These are phyloP conservation scores for Botrytis hyacinthi DNA, from an alignment of 2,329 filamentous ascomycete species.

Conservation along the genomic window DNA sequence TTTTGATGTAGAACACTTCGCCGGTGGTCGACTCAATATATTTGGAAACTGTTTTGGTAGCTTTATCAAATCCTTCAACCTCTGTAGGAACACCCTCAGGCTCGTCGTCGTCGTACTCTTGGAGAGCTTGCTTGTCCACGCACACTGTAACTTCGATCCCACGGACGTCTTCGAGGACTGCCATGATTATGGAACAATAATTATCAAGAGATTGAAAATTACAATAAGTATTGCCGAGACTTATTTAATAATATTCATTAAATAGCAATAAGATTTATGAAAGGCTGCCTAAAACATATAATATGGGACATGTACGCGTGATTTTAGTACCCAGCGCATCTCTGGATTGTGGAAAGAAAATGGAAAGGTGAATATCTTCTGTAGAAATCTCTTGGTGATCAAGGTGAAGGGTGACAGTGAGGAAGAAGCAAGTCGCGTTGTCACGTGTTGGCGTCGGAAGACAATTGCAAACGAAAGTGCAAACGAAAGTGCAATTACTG, in stretches of 20 bases:
- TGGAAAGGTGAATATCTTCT: background rate
- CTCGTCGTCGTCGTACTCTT: constrained; percentile 17
- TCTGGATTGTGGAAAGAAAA: accelerated
- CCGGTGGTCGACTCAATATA: constrained; percentile 9
- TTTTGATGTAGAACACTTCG: background rate
- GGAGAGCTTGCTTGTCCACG: background rate
- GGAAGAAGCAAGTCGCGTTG: background rate
- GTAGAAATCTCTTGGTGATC: background rate
- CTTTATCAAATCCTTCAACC: background rate
- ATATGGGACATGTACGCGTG: background rate
- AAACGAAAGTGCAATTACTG: background rate
- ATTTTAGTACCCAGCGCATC: no score
- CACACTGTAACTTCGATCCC: constrained; percentile 14
- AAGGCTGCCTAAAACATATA: background rate
- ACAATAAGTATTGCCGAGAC: background rate
- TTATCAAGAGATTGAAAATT: no score
- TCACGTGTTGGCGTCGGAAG: background rate
- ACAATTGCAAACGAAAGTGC: background rate
- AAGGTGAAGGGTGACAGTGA: background rate
- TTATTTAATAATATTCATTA: background rate
- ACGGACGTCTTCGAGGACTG: background rate
- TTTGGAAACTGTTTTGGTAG: constrained; percentile 2
- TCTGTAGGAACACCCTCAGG: background rate
- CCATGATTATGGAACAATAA: background rate
- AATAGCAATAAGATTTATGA: no score